These are phyloP conservation scores for Lachancea fermentati DNA, from an alignment of 805 yeast genomes.

Conservation along the genomic window DNA sequence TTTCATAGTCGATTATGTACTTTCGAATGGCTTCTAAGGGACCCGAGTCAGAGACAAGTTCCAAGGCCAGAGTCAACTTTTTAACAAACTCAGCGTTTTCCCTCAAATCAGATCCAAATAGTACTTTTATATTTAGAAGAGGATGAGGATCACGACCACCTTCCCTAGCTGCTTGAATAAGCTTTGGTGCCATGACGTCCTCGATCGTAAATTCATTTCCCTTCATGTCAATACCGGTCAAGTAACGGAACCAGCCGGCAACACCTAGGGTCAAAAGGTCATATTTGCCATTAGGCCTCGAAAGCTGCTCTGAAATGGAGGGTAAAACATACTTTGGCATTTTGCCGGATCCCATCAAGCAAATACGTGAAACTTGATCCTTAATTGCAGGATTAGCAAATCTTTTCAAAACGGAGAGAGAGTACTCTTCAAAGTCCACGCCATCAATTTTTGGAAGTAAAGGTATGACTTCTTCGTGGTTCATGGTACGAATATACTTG, in stretches of 20 bases:
- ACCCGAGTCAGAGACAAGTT: no score
- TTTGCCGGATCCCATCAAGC: conserved; percentile 11
- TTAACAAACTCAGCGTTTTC: no score
- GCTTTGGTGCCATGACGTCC: conserved; percentile 7
- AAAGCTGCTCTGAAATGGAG: conserved; percentile 8
- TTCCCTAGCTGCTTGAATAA: conserved; percentile 6
- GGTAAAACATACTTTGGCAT: conserved; percentile 11
- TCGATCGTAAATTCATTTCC: conserved; percentile 6
- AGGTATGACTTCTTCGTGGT: conserved; percentile 8
- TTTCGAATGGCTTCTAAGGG: no score
- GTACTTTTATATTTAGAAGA: conserved; percentile 2
- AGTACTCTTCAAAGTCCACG: conserved; percentile 8
- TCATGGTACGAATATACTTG: conserved; percentile 8
- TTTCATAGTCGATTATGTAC: no score
- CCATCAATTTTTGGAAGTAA: conserved; percentile 7
- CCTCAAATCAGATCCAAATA: conserved; percentile 7
- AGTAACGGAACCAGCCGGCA: conserved; percentile 12
- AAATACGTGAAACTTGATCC: conserved; percentile 10
- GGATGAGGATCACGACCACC: conserved; percentile 8
- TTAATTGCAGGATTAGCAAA: conserved; percentile 9
- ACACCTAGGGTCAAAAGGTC: conserved; percentile 6
- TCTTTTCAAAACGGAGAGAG: conserved; percentile 8
- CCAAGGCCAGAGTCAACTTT: no score
- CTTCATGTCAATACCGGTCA: conserved; percentile 8
- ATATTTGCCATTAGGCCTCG: conserved; percentile 4